Percentiles rank a stretch among this genome's conserved stretches.
These are phyloP conservation scores for Usnea hakonensis DNA, from an alignment of 495 filamentous ascomycete species.

Conservation along the genomic window DNA sequence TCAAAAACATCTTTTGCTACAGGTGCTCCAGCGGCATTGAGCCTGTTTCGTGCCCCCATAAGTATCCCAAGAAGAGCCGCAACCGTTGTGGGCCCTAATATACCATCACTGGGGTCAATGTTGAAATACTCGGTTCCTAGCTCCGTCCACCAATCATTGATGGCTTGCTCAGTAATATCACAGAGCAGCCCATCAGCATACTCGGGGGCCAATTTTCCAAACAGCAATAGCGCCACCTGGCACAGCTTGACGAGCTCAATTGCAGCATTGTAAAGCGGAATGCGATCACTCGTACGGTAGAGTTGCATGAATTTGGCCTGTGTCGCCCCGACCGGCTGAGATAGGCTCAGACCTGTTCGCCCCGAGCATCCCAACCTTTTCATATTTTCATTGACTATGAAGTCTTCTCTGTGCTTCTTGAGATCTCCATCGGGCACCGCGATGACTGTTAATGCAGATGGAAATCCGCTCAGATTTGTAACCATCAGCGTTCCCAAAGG, in stretches of 20 bases:
- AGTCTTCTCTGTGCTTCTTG: slow-evolving; percentile 68
- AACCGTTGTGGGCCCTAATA: slow-evolving; percentile 86
- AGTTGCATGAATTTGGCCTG: slow-evolving; percentile 87
- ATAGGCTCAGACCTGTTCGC: slow-evolving; percentile 72
- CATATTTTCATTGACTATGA: slow-evolving; percentile 91
- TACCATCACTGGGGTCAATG: slow-evolving; percentile 83
- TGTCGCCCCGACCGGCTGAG: slow-evolving; percentile 66
- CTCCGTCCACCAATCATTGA: slow-evolving; percentile 95
- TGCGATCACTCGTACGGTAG: slow-evolving; percentile 76
- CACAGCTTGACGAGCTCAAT: slow-evolving; percentile 88
- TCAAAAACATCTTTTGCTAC: slow-evolving; percentile 93
- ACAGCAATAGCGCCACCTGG: slow-evolving; percentile 80
- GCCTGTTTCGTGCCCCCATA: slow-evolving; percentile 79
- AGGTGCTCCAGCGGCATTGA: slow-evolving; percentile 72
- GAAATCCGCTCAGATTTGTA: slow-evolving; percentile 85
- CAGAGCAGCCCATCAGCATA: slow-evolving; percentile 92
- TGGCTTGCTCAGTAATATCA: slow-evolving; percentile 81
- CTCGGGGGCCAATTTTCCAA: slow-evolving; percentile 76
- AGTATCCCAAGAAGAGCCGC: slow-evolving; percentile 80
- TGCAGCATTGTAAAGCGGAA: slow-evolving; percentile 67
- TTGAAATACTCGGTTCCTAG: slow-evolving; percentile 86
- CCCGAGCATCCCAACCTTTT: slow-evolving; percentile 91
- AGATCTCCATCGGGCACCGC: slow-evolving; percentile 81
- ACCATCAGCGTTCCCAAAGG: slow-evolving; percentile 80
- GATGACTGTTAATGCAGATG: slow-evolving; percentile 82